These are phyloP conservation scores for Chrysosphaeria jannelii DNA, from an alignment of 2,329 filamentous ascomycete genomes.

Conservation along the genomic window DNA sequence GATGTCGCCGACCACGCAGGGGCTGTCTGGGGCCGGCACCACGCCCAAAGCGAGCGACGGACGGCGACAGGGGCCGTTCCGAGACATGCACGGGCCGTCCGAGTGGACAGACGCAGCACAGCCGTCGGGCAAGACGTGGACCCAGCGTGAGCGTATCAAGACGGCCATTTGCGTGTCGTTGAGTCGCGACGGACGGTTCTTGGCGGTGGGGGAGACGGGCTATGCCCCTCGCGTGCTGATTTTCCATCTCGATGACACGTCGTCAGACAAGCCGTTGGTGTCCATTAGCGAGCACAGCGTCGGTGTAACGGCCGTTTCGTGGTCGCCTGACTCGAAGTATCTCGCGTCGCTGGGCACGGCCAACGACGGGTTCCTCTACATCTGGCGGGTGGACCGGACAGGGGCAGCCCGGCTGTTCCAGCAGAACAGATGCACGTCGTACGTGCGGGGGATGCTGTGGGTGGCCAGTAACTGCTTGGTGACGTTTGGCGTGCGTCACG, in stretches of 20 bases:
- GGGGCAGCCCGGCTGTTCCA: constrained; percentile 54
- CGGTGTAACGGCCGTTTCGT: constrained; percentile 66
- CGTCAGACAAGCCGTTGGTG: constrained; percentile 54
- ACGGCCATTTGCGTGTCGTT: constrained; percentile 74
- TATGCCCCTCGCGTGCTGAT: constrained; percentile 78
- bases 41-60: constrained; percentile 33
- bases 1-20: constrained; percentile 19
- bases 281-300: constrained; percentile 73
- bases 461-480: constrained; percentile 52
- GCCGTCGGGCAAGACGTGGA: constrained; percentile 42
- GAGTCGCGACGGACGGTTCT: constrained; percentile 57
- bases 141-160: constrained; percentile 75
- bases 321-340: constrained; percentile 63
- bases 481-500: constrained; percentile 67
- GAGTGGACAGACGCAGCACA: constrained; percentile 35
- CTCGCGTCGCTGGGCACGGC: constrained; percentile 65
- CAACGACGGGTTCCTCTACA: constrained; percentile 80
- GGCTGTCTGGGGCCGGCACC: constrained; percentile 18
- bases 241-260: constrained; percentile 55
- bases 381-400: constrained; percentile 66
- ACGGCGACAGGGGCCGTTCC: constrained; percentile 21
- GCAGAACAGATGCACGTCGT: constrained; percentile 74
- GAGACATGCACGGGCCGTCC: constrained; percentile 14
- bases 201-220: constrained; percentile 86
- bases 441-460: constrained; percentile 69